Percentiles rank a stretch among this genome's conserved stretches.
Conservation (phyloP, 1,284 basidiomycete species). For the Naganishia albida region DNA sequence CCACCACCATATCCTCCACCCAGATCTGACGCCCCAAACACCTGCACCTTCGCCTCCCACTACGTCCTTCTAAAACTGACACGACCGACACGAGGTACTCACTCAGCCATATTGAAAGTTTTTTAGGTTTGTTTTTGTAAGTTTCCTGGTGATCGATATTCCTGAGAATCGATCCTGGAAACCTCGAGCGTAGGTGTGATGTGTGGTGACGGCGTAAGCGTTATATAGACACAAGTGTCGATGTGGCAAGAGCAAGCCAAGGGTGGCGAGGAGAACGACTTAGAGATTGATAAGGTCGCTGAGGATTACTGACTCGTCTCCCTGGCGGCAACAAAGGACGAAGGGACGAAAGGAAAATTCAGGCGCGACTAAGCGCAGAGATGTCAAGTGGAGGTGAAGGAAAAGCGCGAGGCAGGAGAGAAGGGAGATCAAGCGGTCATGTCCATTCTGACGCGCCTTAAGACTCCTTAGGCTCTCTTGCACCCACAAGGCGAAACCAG, state of each 20-base stretch:
- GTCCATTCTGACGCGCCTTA: too few relatives aligned
- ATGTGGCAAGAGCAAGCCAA: neutral
- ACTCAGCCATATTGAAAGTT: conserved; percentile 53
- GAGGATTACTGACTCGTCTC: too few relatives aligned
- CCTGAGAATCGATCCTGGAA: conserved; percentile 33
- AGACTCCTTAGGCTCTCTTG: too few relatives aligned
- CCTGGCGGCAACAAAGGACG: too few relatives aligned
- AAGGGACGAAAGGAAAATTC: too few relatives aligned
- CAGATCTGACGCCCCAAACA: neutral
- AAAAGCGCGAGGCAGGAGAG: too few relatives aligned
- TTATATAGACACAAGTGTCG: conserved; percentile 25
- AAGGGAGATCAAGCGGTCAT: too few relatives aligned
- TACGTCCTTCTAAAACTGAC: neutral
- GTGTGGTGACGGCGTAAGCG: conserved; percentile 17
- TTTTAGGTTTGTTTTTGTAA: conserved; percentile 41
- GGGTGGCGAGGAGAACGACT: conserved; percentile 1
- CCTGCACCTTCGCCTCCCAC: too few relatives aligned
- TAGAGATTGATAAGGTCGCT: too few relatives aligned
- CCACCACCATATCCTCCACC: neutral
- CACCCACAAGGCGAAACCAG: too few relatives aligned
- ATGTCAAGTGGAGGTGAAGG: too few relatives aligned
- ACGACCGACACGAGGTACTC: conserved; percentile 37
- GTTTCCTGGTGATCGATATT: conserved; percentile 44
- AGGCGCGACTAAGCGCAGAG: too few relatives aligned
- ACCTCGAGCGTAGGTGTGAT: conserved; percentile 33